Evolutionary conservation across 2,329 filamentous ascomycete species (phyloP).

Genomic region (Paecilomyces sp.): DNA sequence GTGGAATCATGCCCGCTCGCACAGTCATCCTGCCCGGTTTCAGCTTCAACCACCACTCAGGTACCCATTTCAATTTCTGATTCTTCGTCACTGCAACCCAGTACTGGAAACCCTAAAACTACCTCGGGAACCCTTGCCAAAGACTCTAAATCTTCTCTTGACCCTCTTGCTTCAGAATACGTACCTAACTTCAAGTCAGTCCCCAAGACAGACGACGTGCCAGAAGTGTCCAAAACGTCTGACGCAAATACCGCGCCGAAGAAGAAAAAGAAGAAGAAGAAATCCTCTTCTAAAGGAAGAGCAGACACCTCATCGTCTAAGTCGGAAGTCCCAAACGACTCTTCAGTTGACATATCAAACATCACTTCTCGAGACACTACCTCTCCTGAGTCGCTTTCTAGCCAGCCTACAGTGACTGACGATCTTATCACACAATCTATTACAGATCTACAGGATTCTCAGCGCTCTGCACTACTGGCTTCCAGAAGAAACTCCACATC

Average conservation of each 20-base stretch:
- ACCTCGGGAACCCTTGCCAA: neutral
- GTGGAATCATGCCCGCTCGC: neutral
- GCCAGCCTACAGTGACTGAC: neutral
- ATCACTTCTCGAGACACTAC: neutral
- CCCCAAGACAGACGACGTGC: neutral
- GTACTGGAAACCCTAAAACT: neutral
- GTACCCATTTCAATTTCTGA: neutral
- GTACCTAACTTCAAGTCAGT: neutral
- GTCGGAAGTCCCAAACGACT: neutral
- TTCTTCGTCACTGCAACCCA: neutral
- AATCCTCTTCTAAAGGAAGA: neutral
- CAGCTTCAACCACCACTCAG: neutral
- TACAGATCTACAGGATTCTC: neutral
- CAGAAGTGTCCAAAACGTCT: neutral
- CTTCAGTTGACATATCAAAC: neutral
- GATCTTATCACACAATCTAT: neutral
- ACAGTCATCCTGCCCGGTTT: neutral
- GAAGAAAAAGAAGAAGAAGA: neutral
- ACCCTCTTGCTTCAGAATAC: neutral
- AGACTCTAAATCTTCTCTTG: neutral
- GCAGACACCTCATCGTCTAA: neutral
- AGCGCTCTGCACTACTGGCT: neutral
- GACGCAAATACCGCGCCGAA: neutral
- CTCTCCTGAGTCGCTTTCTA: neutral
- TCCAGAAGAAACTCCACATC: neutral